Conservation (phyloP, 2,329 filamentous ascomycete genomes). For the Xylariaceae sp. region DNA sequence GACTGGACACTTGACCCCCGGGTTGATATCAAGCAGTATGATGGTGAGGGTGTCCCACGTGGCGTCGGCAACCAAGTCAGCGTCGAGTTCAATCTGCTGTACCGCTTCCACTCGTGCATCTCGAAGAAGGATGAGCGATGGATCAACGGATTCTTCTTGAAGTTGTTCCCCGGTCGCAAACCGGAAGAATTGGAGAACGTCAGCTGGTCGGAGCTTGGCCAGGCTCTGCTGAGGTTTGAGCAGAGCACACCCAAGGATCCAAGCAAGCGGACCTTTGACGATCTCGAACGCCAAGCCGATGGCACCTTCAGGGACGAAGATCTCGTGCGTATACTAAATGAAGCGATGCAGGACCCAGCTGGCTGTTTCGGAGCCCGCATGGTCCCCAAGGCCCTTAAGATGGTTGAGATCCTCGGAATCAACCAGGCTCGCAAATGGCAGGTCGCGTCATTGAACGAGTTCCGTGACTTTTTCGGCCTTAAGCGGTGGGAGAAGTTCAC, state of each 20-base stretch:
- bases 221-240: conserved; percentile 35
- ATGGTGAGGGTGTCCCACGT: not conserved
- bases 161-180: conserved; percentile 38
- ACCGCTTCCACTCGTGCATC: conserved; percentile 32
- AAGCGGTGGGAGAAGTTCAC: not conserved
- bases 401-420: not conserved
- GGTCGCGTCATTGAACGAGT: not conserved
- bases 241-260: conserved; percentile 41
- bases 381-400: not conserved
- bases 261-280: conserved; percentile 46
- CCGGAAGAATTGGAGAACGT: conserved; percentile 23
- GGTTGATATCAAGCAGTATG: conserved; percentile 40
- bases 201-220: conserved; percentile 22
- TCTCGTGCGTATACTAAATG: conserved; percentile 54
- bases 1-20: not conserved
- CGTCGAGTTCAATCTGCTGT: not conserved
- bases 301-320: conserved; percentile 57
- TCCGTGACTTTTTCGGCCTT: not conserved
- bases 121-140: conserved; percentile 60
- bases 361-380: conserved; percentile 43
- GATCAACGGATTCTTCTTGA: conserved; percentile 54
- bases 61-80: not conserved
- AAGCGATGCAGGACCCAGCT: conserved; percentile 59
- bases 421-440: not conserved
- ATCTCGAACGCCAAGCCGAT: conserved; percentile 45